These are phyloP conservation scores for Irpex sp. DNA, from an alignment of 1,284 basidiomycete species.

Conservation along the genomic window DNA sequence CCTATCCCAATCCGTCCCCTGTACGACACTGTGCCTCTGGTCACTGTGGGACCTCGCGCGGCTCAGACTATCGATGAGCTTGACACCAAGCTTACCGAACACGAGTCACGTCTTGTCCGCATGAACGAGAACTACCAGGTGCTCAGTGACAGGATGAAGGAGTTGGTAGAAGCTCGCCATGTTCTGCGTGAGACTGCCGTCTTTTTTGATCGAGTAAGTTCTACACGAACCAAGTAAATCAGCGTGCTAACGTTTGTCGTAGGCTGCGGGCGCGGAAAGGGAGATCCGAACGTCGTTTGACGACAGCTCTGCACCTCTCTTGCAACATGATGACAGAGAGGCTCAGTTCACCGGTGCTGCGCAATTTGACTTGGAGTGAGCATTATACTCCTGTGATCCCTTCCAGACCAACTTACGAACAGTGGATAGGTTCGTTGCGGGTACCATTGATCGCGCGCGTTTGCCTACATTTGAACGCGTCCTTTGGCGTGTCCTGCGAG, in stretches of 20 bases:
- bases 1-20: constrained; percentile 79
- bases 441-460: constrained; percentile 92
- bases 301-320: constrained; percentile 86
- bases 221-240: neutral
- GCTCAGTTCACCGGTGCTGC: constrained; percentile 52
- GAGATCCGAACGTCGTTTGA: constrained; percentile 91
- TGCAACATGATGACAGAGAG: constrained; percentile 89
- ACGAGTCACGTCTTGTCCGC: constrained; percentile 82
- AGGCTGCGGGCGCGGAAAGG: constrained; percentile 80
- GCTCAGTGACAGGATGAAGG: constrained; percentile 82
- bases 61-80: constrained; percentile 95
- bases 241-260: constrained; percentile 9
- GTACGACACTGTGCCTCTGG: constrained; percentile 77
- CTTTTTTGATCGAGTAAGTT: constrained; percentile 85
- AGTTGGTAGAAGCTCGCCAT: constrained; percentile 90
- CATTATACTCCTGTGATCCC: constrained; percentile 1
- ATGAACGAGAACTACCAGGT: constrained; percentile 96
- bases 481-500: constrained; percentile 96
- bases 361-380: constrained; percentile 86
- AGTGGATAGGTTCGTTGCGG: constrained; percentile 79
- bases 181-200: constrained; percentile 95
- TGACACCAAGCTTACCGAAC: constrained; percentile 83
- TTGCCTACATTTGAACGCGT: constrained; percentile 96
- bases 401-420: neutral
- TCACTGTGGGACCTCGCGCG: constrained; percentile 85